phyloP scores from a whole-genome alignment of 1,284 basidiomycete species.

The Microbotryum violaceum region DNA sequence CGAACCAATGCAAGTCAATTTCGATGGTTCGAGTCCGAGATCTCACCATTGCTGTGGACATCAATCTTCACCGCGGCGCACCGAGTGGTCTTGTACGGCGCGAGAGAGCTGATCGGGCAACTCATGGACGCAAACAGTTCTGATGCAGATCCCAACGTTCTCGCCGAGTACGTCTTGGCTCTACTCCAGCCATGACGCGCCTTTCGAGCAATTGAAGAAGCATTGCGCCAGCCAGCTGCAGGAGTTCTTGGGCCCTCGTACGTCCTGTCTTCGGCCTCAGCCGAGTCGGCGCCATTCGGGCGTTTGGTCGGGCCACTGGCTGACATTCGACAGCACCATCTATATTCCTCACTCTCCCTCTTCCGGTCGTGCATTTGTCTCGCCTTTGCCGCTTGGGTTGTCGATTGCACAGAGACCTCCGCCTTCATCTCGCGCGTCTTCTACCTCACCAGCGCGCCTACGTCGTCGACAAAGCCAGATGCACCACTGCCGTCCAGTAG shows the following conservation, averaged over 20 bases:
- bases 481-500: conserved; percentile 29
- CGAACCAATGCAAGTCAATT: conserved; percentile 65
- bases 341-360: too few relatives aligned
- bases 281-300: too few relatives aligned
- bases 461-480: conserved; percentile 36
- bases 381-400: too few relatives aligned
- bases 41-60: neutral
- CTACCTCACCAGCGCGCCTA: conserved; percentile 58
- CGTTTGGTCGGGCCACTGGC: too few relatives aligned
- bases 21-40: conserved; percentile 7
- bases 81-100: neutral
- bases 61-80: conserved; percentile 6
- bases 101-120: too few relatives aligned
- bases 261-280: conserved; percentile 28
- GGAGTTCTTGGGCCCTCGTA: conserved; percentile 86
- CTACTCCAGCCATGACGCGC: conserved; percentile 81
- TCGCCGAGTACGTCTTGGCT: conserved; percentile 92
- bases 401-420: conserved; percentile 52
- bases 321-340: too few relatives aligned
- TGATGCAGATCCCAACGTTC: conserved; percentile 87
- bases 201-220: conserved; percentile 71
- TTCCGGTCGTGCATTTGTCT: too few relatives aligned
- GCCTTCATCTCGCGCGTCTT: conserved; percentile 77
- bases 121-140: conserved; percentile 54
- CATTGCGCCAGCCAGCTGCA: conserved; percentile 70